Evolutionary conservation across 257 asterid species (phyloP).

Genomic region (Echites panduratus): DNA sequence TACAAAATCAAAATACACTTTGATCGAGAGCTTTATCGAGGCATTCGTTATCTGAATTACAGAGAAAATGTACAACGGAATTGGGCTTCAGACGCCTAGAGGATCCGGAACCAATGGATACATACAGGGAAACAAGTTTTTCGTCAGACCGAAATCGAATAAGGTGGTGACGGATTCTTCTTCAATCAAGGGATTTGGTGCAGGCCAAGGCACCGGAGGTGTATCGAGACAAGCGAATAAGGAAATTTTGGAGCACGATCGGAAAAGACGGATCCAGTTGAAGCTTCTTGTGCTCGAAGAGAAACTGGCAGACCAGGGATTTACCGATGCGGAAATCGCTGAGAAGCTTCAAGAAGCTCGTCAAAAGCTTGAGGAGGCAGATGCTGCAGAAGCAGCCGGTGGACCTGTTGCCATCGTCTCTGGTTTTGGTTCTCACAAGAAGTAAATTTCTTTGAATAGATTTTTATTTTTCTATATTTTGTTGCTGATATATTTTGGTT

Average conservation of each 20-base stretch:
- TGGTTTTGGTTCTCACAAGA: conserved; percentile 10
- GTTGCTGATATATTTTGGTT: not conserved
- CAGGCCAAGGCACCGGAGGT: conserved; percentile 72
- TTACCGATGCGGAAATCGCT: conserved; percentile 60
- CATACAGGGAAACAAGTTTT: conserved; percentile 71
- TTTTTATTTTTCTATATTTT: not conserved
- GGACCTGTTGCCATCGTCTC: conserved; percentile 20
- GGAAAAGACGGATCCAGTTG: conserved; percentile 83
- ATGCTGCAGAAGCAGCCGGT: conserved; percentile 50
- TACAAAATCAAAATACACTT: not conserved
- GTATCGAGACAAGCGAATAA: conserved; percentile 47
- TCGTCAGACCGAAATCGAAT: conserved; percentile 49
- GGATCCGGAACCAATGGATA: conserved; percentile 95
- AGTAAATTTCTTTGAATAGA: conserved; percentile 3
- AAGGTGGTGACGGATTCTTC: conserved; percentile 41
- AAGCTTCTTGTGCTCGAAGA: conserved; percentile 78
- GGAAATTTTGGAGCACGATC: conserved; percentile 86
- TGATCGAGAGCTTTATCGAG: not conserved
- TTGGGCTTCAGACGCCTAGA: conserved; percentile 80
- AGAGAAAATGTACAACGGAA: conserved; percentile 73
- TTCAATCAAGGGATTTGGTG: conserved; percentile 49
- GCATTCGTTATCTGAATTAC: not conserved
- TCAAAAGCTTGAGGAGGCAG: conserved; percentile 39
- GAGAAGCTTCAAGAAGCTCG: conserved; percentile 70
- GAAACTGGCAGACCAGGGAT: conserved; percentile 65